Evolutionary conservation across 2,329 filamentous ascomycete genomes (phyloP).

Genomic region (Fusarium fujikuroi): DNA sequence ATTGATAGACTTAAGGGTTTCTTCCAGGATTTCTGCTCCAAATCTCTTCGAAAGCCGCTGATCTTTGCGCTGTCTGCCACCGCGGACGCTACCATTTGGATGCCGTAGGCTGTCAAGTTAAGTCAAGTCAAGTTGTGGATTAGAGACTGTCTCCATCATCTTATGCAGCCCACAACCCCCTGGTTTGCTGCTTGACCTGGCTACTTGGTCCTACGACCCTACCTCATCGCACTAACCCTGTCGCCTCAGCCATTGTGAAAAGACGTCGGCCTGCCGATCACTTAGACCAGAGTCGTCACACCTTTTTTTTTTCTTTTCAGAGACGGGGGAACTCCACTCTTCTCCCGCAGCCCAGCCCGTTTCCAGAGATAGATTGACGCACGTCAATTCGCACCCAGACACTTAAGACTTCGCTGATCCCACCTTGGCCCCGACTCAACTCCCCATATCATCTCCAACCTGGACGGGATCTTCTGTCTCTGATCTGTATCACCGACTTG

Average conservation of each 20-base stretch:
- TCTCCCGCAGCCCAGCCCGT: conserved; percentile 53
- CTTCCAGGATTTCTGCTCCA: conserved; percentile 35
- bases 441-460: conserved; percentile 49
- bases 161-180: conserved; percentile 51
- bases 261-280: conserved; percentile 67
- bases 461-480: conserved; percentile 51
- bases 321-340: conserved; percentile 51
- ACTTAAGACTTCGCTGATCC: conserved; percentile 72
- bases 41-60: conserved; percentile 37
- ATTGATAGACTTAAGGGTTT: conserved; percentile 5
- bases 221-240: conserved; percentile 57
- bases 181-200: conserved; percentile 33
- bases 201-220: conserved; percentile 52
- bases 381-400: conserved; percentile 55
- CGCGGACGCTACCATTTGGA: conserved; percentile 45
- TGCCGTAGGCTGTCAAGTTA: conserved; percentile 47
- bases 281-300: conserved; percentile 64
- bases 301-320: conserved; percentile 48
- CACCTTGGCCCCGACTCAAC: conserved; percentile 52
- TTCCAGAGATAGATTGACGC: conserved; percentile 53
- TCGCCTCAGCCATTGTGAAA: conserved; percentile 58
- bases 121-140: conserved; percentile 46
- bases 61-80: conserved; percentile 42
- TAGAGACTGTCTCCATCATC: conserved; percentile 45
- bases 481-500: conserved; percentile 59